Conservation (phyloP, 805 yeast genomes). For the Zygotorulaspora chibaensis region DNA sequence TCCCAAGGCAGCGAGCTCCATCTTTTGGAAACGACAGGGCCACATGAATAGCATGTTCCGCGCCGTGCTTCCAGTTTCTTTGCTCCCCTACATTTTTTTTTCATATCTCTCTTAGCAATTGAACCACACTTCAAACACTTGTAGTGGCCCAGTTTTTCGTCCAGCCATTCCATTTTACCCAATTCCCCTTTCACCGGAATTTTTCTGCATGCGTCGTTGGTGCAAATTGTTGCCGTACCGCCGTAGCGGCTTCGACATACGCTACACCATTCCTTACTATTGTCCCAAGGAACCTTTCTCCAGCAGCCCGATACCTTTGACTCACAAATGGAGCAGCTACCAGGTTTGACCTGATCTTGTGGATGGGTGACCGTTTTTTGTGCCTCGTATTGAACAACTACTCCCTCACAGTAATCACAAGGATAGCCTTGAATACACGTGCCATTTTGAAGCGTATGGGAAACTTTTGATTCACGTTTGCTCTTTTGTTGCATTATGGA, state of each 20-base stretch:
- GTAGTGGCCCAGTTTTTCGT: too few species aligned
- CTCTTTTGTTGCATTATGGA: background rate
- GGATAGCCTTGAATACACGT: conserved; percentile 1
- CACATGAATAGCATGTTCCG: conserved; percentile 3
- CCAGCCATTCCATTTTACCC: background rate
- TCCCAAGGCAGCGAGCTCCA: conserved; percentile 6
- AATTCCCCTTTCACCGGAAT: conserved; percentile 5
- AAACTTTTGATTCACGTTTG: background rate
- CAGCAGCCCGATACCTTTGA: background rate
- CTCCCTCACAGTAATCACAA: conserved; percentile 1
- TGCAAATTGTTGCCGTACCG: conserved; percentile 7
- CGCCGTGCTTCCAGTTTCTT: background rate
- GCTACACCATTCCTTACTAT: conserved; percentile 6
- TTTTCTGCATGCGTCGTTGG: conserved; percentile 3
- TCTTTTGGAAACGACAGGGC: background rate
- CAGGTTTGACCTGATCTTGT: background rate
- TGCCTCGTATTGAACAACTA: background rate
- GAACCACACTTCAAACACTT: background rate
- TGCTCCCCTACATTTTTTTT: background rate
- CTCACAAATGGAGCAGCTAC: conserved; percentile 1
- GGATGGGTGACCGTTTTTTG: background rate
- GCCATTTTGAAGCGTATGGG: background rate
- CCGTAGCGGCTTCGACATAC: conserved; percentile 8
- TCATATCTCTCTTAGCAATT: background rate
- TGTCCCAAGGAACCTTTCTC: conserved; percentile 8